These are phyloP conservation scores for Bullera alba DNA, from an alignment of 768 basidiomycete species.

Conservation along the genomic window DNA sequence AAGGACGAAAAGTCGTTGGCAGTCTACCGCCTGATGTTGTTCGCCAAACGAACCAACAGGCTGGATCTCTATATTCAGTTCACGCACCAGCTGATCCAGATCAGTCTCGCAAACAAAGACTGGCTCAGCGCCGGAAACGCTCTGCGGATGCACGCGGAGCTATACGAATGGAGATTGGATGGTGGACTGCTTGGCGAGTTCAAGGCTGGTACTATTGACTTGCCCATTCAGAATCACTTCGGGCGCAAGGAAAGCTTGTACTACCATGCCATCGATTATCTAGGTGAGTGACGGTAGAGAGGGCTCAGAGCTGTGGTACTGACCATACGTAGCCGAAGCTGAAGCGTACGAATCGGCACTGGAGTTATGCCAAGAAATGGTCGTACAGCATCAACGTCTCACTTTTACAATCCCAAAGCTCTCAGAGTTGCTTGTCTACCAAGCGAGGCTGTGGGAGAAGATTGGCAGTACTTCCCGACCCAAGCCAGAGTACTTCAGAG, in stretches of 20 bases:
- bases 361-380: constrained; percentile 85
- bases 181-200: constrained; percentile 22
- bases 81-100: constrained; percentile 87
- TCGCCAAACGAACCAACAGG: constrained; percentile 81
- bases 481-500: constrained; percentile 87
- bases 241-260: constrained; percentile 88
- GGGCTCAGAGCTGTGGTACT: neutral
- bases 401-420: constrained; percentile 86
- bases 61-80: constrained; percentile 95
- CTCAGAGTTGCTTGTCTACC: constrained; percentile 76
- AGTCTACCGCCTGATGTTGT: constrained; percentile 84
- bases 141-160: constrained; percentile 84
- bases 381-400: constrained; percentile 75
- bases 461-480: constrained; percentile 70
- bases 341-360: constrained; percentile 97
- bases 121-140: constrained; percentile 65
- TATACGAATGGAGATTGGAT: constrained; percentile 73
- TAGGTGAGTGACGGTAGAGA: constrained; percentile 53
- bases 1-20: constrained; percentile 91
- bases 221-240: constrained; percentile 90
- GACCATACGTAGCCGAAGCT: constrained; percentile 63
- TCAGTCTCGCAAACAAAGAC: constrained; percentile 44
- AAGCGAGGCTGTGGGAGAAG: constrained; percentile 78
- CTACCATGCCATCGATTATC: constrained; percentile 84
- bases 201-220: constrained; percentile 53